Conservation (phyloP, 495 filamentous ascomycete species). For the Penicillium ochrochloron region DNA sequence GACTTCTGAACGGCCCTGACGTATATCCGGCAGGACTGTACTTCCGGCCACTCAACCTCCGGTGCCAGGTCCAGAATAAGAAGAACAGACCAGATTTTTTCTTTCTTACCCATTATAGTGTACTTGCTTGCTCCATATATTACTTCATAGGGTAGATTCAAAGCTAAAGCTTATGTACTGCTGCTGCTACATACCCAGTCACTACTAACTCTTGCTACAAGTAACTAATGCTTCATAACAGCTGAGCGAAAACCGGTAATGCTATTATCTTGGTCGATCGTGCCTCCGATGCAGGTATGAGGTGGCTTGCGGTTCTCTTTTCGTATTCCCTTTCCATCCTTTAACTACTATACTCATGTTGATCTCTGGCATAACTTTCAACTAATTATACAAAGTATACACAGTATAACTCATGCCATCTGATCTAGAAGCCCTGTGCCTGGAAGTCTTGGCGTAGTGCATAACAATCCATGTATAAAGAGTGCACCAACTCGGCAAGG, state of each 20-base stretch:
- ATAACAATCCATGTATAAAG: slow-evolving; percentile 17
- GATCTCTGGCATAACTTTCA: neutral
- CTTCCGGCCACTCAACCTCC: slow-evolving; percentile 22
- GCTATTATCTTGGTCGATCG: neutral
- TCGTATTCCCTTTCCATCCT: neutral
- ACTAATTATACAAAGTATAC: neutral
- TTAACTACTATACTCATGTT: neutral
- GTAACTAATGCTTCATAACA: neutral
- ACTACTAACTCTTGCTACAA: neutral
- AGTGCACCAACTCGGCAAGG: slow-evolving; percentile 19
- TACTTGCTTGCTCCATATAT: neutral
- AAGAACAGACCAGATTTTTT: neutral
- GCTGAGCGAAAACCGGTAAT: slow-evolving; percentile 6
- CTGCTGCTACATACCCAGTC: too few relatives aligned
- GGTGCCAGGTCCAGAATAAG: neutral
- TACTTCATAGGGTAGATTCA: neutral
- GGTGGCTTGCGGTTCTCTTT: neutral
- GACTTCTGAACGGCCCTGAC: slow-evolving; percentile 26
- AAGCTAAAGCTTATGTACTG: neutral
- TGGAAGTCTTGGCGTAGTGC: slow-evolving; percentile 15
- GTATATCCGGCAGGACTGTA: slow-evolving; percentile 33
- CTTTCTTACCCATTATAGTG: neutral
- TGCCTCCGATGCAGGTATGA: slow-evolving; percentile 2
- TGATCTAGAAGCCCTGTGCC: neutral
- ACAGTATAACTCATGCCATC: neutral